Conservation (phyloP, 352 stramenopile species). For the Phytophthora multivora region DNA sequence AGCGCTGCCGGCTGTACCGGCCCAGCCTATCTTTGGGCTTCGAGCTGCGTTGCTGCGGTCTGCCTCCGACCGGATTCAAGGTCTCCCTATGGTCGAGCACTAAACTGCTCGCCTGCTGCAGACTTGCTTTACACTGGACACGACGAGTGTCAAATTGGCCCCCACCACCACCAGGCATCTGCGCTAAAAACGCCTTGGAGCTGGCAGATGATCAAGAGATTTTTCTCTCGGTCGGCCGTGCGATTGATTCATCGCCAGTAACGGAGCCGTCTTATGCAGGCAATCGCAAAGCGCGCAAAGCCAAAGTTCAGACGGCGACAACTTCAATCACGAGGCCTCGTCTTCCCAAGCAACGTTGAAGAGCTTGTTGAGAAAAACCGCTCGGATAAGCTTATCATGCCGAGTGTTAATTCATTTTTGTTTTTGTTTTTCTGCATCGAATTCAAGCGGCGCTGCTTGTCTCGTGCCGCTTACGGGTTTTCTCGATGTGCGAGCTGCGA, state of each 20-base stretch:
- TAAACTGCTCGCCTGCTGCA: too few species aligned
- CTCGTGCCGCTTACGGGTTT: conserved; percentile 2
- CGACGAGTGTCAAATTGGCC: background rate
- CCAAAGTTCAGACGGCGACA: conserved; percentile 10
- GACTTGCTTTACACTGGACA: background rate
- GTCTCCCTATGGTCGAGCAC: conserved; percentile 17
- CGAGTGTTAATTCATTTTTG: conserved; percentile 10
- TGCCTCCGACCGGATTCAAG: conserved; percentile 31
- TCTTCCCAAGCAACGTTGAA: conserved; percentile 27
- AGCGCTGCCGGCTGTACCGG: conserved; percentile 9
- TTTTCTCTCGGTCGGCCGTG: conserved; percentile 1
- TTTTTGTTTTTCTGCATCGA: conserved; percentile 16
- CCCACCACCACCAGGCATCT: background rate
- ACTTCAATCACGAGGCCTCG: conserved; percentile 27
- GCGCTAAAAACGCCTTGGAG: conserved; percentile 1
- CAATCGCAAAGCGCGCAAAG: conserved; percentile 19
- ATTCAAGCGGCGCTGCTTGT: conserved; percentile 4
- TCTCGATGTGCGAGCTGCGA: background rate
- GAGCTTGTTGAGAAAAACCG: conserved; percentile 20
- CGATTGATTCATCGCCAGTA: conserved; percentile 13
- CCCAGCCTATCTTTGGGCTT: conserved; percentile 14
- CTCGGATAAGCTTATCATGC: conserved; percentile 20
- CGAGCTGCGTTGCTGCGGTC: conserved; percentile 15
- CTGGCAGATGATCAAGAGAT: conserved; percentile 25
- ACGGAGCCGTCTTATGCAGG: conserved; percentile 13